These are phyloP conservation scores for Helenozyma rhizophorensis DNA, from an alignment of 805 yeast species.

Conservation along the genomic window DNA sequence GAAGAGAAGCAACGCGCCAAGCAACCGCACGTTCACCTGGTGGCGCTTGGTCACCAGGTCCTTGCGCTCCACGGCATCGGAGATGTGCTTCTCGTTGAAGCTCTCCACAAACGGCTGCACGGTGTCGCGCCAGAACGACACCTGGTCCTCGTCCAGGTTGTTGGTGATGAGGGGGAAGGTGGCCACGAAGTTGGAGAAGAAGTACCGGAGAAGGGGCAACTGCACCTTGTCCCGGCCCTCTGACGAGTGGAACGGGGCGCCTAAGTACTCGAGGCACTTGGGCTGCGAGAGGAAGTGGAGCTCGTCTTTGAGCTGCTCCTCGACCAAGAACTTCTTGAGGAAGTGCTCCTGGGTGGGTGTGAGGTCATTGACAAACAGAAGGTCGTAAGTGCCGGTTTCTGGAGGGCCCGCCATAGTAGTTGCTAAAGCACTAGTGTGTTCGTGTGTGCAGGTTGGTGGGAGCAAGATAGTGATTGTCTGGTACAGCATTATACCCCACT, in stretches of 20 bases:
- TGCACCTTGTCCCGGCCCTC: constrained; percentile 19
- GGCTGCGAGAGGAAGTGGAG: constrained; percentile 54
- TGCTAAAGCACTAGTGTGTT: too few relatives aligned
- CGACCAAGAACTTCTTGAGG: constrained; percentile 75
- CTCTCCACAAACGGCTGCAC: constrained; percentile 81
- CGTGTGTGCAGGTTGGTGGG: too few relatives aligned
- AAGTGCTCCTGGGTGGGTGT: constrained; percentile 78
- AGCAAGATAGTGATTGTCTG: too few relatives aligned
- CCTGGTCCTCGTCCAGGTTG: constrained; percentile 43
- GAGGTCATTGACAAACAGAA: constrained; percentile 18
- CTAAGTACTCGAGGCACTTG: constrained; percentile 63
- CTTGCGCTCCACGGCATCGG: constrained; percentile 70
- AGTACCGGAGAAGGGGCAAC: constrained; percentile 67
- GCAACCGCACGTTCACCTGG: constrained; percentile 56
- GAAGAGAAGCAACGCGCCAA: constrained; percentile 58
- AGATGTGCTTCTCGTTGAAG: constrained; percentile 66
- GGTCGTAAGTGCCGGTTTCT: neutral
- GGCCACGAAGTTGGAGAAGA: constrained; percentile 57
- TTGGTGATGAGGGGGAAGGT: constrained; percentile 73
- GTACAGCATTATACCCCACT: too few relatives aligned
- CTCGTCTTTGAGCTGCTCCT: constrained; percentile 59
- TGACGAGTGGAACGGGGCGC: constrained; percentile 63
- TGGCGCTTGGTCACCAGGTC: constrained; percentile 62
- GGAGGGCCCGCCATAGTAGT: too few relatives aligned
- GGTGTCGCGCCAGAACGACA: constrained; percentile 66